phyloP scores from a whole-genome alignment of 2,329 filamentous ascomycete genomes.

The Calonectria henricotiae region DNA sequence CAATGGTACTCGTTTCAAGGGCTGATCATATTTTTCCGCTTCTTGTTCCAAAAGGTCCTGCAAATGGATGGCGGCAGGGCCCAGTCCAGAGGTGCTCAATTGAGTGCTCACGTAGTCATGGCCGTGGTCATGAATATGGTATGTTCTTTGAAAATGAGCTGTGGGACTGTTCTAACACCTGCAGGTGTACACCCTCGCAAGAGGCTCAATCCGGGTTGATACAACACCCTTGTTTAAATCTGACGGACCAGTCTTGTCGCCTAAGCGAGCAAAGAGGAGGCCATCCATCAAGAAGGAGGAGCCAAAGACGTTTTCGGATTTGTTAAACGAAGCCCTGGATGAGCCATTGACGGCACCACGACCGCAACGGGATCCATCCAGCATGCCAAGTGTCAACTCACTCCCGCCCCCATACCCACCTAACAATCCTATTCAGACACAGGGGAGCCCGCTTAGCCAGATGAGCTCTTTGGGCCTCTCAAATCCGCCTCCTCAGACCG shows the following conservation, averaged over 20 bases:
- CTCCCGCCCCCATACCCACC: constrained; percentile 43
- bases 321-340: constrained; percentile 57
- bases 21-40: constrained; percentile 71
- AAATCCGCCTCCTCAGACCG: constrained; percentile 38
- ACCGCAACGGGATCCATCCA: constrained; percentile 37
- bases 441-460: constrained; percentile 31
- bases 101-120: constrained; percentile 72
- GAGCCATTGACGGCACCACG: constrained; percentile 39
- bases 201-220: constrained; percentile 69
- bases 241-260: constrained; percentile 47
- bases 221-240: constrained; percentile 69
- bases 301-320: constrained; percentile 64
- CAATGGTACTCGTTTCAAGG: constrained; percentile 79
- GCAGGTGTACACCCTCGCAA: constrained; percentile 65
- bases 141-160: constrained; percentile 52
- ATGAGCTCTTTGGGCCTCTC: constrained; percentile 46
- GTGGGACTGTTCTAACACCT: constrained; percentile 45
- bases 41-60: constrained; percentile 64
- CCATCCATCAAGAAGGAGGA: constrained; percentile 52
- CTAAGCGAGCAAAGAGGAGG: constrained; percentile 47
- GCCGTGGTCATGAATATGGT: constrained; percentile 70
- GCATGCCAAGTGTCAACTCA: constrained; percentile 41
- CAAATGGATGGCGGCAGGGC: constrained; percentile 60
- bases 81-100: constrained; percentile 60
- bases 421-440: constrained; percentile 36